phyloP scores from a whole-genome alignment of 2,329 filamentous ascomycete genomes.

The Calycina herbarum region DNA sequence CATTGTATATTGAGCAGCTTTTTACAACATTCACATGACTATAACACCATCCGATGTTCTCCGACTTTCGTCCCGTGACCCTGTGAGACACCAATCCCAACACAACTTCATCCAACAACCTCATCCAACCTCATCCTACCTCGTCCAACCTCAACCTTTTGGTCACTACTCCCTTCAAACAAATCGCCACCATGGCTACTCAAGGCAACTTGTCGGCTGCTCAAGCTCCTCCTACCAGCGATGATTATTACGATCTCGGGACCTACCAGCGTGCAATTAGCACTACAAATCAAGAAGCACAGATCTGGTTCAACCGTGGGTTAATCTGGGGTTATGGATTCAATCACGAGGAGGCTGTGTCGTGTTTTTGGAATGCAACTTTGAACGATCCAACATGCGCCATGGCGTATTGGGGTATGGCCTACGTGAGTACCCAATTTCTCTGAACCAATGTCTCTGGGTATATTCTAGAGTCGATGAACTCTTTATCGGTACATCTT shows the following conservation, averaged over 20 bases:
- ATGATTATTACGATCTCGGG: constrained; percentile 52
- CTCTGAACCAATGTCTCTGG: too few species aligned
- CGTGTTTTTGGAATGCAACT: constrained; percentile 64
- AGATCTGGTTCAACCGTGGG: constrained; percentile 70
- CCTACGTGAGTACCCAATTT: constrained; percentile 46
- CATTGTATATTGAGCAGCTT: too few species aligned
- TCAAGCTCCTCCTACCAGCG: neutral
- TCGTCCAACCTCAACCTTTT: neutral
- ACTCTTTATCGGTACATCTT: too few species aligned
- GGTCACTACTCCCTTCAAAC: neutral
- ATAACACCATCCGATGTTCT: too few species aligned
- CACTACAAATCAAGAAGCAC: constrained; percentile 51
- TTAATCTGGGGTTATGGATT: constrained; percentile 75
- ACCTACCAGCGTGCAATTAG: constrained; percentile 55
- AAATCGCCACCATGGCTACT: neutral
- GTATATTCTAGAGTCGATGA: too few species aligned
- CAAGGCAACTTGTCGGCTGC: neutral
- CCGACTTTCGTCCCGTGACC: too few species aligned
- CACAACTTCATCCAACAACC: too few species aligned
- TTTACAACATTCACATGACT: too few species aligned
- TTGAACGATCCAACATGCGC: constrained; percentile 53
- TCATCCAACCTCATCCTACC: neutral
- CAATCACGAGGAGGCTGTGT: constrained; percentile 70
- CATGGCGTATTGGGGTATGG: constrained; percentile 69
- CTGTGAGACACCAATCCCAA: too few species aligned